Evolutionary conservation across 2,329 filamentous ascomycete species (phyloP).

Genomic region (Sclerotinia subarctica): DNA sequence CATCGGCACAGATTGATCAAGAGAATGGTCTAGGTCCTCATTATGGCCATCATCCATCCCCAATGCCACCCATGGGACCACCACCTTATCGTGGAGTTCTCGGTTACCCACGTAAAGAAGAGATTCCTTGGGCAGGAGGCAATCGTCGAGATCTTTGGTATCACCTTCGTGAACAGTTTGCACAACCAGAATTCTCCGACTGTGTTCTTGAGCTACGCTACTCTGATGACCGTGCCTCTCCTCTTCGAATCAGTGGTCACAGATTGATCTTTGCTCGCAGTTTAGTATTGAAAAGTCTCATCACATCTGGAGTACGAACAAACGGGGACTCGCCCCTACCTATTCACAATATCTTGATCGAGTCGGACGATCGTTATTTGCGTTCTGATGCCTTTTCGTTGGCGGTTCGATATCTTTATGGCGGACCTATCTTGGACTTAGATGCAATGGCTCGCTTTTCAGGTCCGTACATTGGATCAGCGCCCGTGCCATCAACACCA

Average conservation of each 20-base stretch:
- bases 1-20: constrained; percentile 49
- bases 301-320: constrained; percentile 33
- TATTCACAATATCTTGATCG: constrained; percentile 45
- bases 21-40: constrained; percentile 31
- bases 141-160: constrained; percentile 41
- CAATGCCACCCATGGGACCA: constrained; percentile 41
- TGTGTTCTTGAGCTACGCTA: constrained; percentile 49
- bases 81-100: constrained; percentile 11
- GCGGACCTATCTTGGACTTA: constrained; percentile 47
- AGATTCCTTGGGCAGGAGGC: constrained; percentile 34
- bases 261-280: constrained; percentile 56
- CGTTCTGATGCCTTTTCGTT: constrained; percentile 55
- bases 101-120: constrained; percentile 24
- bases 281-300: constrained; percentile 41
- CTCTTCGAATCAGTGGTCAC: constrained; percentile 52
- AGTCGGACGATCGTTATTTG: constrained; percentile 52
- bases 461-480: constrained; percentile 27
- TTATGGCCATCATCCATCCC: constrained; percentile 43
- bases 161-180: constrained; percentile 44
- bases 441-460: constrained; percentile 25
- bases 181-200: constrained; percentile 44
- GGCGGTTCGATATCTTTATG: constrained; percentile 57
- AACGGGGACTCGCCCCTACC: constrained; percentile 33
- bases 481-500: constrained; percentile 42
- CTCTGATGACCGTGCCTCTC: constrained; percentile 41